Evolutionary conservation across 345 rosid genomes (phyloP).

Genomic region (Mercurialis annua): DNA sequence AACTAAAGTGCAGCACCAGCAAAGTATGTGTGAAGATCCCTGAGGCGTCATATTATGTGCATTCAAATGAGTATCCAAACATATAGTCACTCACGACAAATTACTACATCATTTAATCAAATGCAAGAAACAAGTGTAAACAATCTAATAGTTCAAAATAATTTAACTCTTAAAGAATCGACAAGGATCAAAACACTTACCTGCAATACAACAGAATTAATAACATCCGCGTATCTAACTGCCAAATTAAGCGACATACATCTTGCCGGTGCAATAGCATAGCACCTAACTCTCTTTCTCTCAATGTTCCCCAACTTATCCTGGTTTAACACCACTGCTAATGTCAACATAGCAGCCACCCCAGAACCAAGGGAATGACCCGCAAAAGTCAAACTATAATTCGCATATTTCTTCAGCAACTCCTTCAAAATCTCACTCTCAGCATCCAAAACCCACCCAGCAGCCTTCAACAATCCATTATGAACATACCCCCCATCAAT

Average conservation of each 20-base stretch:
- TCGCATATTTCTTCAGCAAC: conserved; percentile 58
- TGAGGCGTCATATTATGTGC: background rate
- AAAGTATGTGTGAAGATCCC: background rate
- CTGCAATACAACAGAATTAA: conserved; percentile 95
- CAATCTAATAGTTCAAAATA: no score
- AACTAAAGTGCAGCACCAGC: no score
- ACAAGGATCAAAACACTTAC: conserved; percentile 35
- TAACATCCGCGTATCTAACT: conserved; percentile 89
- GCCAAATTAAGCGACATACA: conserved; percentile 96
- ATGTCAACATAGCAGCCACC: conserved; percentile 79
- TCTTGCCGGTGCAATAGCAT: conserved; percentile 94
- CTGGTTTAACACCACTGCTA: conserved; percentile 56
- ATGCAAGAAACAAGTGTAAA: no score
- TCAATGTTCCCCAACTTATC: conserved; percentile 69
- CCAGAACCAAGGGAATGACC: conserved; percentile 98
- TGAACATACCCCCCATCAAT: conserved; percentile 95
- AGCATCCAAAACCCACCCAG: conserved; percentile 72
- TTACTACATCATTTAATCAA: no score
- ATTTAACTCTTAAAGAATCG: no score
- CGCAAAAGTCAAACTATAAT: conserved; percentile 75
- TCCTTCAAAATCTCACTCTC: conserved; percentile 71
- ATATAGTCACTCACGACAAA: no score
- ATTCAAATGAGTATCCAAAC: background rate
- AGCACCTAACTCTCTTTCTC: conserved; percentile 81
- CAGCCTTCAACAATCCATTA: conserved; percentile 87